Conservation (phyloP, 768 basidiomycete genomes). For the Cystoderma amianthinum region DNA sequence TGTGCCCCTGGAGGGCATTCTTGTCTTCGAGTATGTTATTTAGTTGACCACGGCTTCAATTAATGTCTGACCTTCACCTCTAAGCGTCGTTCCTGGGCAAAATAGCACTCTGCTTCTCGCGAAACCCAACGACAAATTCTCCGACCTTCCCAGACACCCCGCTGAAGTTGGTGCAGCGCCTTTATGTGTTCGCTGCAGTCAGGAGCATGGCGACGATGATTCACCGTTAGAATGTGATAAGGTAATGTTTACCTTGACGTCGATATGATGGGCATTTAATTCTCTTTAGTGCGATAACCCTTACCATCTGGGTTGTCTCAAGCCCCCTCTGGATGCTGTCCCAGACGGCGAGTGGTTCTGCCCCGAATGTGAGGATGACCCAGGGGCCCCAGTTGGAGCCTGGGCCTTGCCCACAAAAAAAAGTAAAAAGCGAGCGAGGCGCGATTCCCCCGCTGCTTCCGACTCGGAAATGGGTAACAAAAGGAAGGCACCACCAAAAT, state of each 20-base stretch:
- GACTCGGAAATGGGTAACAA: constrained; percentile 24
- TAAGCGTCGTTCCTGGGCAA: constrained; percentile 83
- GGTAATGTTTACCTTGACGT: no score
- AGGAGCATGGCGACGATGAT: constrained; percentile 67
- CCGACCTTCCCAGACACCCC: constrained; percentile 79
- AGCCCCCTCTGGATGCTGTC: constrained; percentile 66
- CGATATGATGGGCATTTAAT: no score
- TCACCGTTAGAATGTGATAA: constrained; percentile 87
- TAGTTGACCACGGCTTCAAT: neutral
- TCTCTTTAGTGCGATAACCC: constrained; percentile 74
- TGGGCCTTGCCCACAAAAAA: constrained; percentile 19
- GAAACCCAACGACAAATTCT: constrained; percentile 62
- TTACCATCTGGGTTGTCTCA: constrained; percentile 78
- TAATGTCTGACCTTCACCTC: constrained; percentile 1
- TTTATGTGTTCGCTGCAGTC: constrained; percentile 64
- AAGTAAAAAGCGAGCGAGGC: constrained; percentile 16
- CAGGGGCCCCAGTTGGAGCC: constrained; percentile 45
- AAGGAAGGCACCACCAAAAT: constrained; percentile 35
- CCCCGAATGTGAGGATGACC: constrained; percentile 57
- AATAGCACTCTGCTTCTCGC: constrained; percentile 84
- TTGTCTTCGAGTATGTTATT: constrained; percentile 67
- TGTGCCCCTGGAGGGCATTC: constrained; percentile 64
- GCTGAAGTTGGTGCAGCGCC: constrained; percentile 60
- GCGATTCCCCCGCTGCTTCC: neutral
- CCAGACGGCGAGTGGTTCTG: constrained; percentile 96